These are phyloP conservation scores for Aspergillus hortae DNA, from an alignment of 2,329 filamentous ascomycete species.

Conservation along the genomic window DNA sequence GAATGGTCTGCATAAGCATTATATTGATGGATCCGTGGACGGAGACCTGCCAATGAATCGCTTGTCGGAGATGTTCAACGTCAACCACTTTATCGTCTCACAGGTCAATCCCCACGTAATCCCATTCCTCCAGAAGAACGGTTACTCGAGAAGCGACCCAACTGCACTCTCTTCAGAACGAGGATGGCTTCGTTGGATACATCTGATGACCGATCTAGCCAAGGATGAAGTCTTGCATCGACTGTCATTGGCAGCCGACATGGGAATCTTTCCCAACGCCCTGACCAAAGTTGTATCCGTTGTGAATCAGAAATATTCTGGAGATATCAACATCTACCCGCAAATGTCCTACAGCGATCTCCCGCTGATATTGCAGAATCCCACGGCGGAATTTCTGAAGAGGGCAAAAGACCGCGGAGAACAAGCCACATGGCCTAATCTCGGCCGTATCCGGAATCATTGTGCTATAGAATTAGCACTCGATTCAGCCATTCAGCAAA, in stretches of 20 bases:
- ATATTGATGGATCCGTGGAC: conserved; percentile 93
- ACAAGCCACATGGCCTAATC: conserved; percentile 84
- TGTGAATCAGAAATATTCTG: conserved; percentile 85
- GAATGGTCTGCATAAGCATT: conserved; percentile 80
- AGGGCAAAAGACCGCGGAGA: conserved; percentile 74
- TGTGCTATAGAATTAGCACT: conserved; percentile 85
- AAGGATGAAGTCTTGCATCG: conserved; percentile 77
- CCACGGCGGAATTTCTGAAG: conserved; percentile 81
- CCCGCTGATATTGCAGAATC: conserved; percentile 75
- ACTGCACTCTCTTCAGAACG: conserved; percentile 28
- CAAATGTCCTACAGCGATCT: conserved; percentile 72
- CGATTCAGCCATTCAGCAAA: conserved; percentile 37
- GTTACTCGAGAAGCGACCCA: conserved; percentile 42
- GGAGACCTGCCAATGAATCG: conserved; percentile 90
- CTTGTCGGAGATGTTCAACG: conserved; percentile 92
- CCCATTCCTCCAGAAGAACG: conserved; percentile 76
- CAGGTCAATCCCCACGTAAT: conserved; percentile 95
- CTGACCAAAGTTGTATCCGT: conserved; percentile 76
- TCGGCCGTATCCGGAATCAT: conserved; percentile 79
- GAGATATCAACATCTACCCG: conserved; percentile 91
- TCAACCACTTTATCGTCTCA: conserved; percentile 96
- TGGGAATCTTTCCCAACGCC: conserved; percentile 75
- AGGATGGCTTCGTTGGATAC: conserved; percentile 51
- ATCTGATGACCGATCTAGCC: conserved; percentile 66
- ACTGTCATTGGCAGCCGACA: conserved; percentile 73